phyloP scores from a whole-genome alignment of 768 basidiomycete genomes.

The Zangia roseola region DNA sequence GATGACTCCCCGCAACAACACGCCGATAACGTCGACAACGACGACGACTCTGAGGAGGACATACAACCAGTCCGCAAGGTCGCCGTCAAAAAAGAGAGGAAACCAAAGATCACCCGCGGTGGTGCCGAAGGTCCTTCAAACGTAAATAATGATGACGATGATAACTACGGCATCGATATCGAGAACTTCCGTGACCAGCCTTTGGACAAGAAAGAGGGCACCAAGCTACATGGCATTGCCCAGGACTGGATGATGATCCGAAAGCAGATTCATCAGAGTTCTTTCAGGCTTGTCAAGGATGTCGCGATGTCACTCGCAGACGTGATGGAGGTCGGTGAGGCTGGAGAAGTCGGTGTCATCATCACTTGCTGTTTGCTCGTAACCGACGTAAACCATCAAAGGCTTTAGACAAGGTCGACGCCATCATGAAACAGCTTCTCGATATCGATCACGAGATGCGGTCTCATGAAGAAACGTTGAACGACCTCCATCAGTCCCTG shows the following conservation, averaged over 20 bases:
- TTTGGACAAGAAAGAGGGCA: slow-evolving; percentile 49
- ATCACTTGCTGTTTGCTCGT: background rate
- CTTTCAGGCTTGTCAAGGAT: slow-evolving; percentile 46
- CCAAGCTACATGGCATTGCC: slow-evolving; percentile 55
- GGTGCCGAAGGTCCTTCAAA: slow-evolving; percentile 15
- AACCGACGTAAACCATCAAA: slow-evolving; percentile 22
- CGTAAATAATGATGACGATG: slow-evolving; percentile 34
- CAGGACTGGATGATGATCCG: slow-evolving; percentile 62
- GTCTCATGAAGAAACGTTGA: slow-evolving; percentile 52
- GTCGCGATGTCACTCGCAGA: slow-evolving; percentile 63
- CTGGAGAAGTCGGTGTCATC: slow-evolving; percentile 44
- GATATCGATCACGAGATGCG: slow-evolving; percentile 64
- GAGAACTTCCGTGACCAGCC: slow-evolving; percentile 67
- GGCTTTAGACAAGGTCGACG: slow-evolving; percentile 61
- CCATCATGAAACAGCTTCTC: slow-evolving; percentile 64
- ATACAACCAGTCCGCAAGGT: slow-evolving; percentile 36
- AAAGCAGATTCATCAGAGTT: slow-evolving; percentile 43
- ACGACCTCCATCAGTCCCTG: slow-evolving; percentile 55
- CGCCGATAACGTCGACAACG: slow-evolving; percentile 42
- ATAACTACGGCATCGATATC: slow-evolving; percentile 58
- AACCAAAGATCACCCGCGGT: slow-evolving; percentile 26
- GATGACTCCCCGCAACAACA: slow-evolving; percentile 38
- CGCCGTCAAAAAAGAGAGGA: slow-evolving; percentile 33
- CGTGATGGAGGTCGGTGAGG: slow-evolving; percentile 51
- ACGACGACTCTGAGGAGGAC: slow-evolving; percentile 38